Evolutionary conservation across 2,329 filamentous ascomycete species (phyloP).

Genomic region (Rhynchosporium agropyri): DNA sequence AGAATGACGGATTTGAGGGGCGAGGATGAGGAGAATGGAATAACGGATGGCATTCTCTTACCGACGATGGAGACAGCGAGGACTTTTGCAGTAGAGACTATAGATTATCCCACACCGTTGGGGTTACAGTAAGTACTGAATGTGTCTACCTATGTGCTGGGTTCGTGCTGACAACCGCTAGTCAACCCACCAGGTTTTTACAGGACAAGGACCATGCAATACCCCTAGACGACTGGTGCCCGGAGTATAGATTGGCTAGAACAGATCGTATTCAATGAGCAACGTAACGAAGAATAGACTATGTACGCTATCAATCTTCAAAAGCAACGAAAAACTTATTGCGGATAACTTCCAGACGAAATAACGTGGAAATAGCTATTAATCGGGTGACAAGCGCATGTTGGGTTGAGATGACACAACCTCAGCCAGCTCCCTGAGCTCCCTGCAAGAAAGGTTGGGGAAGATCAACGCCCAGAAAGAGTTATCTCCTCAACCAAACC

Average conservation of each 20-base stretch:
- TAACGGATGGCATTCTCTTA: conserved; percentile 30
- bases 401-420: no score
- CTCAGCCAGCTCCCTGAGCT: no score
- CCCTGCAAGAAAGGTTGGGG: no score
- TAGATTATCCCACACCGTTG: conserved; percentile 37
- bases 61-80: conserved; percentile 37
- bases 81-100: conserved; percentile 39
- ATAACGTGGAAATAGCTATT: no score
- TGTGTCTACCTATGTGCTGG: neutral
- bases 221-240: conserved; percentile 36
- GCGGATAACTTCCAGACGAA: no score
- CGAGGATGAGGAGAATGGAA: conserved; percentile 26
- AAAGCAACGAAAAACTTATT: no score
- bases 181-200: conserved; percentile 35
- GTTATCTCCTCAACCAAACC: neutral
- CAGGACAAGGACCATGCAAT: conserved; percentile 21
- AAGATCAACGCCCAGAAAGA: no score
- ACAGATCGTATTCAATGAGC: conserved; percentile 20
- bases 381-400: no score
- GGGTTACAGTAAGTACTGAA: conserved; percentile 36
- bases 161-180: conserved; percentile 9
- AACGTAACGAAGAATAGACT: conserved; percentile 4
- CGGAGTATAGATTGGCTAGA: conserved; percentile 34
- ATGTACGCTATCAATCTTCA: neutral
- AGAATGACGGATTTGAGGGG: conserved; percentile 30